phyloP scores from a whole-genome alignment of 345 rosid genomes.

The Gynandropsis gynandra region DNA sequence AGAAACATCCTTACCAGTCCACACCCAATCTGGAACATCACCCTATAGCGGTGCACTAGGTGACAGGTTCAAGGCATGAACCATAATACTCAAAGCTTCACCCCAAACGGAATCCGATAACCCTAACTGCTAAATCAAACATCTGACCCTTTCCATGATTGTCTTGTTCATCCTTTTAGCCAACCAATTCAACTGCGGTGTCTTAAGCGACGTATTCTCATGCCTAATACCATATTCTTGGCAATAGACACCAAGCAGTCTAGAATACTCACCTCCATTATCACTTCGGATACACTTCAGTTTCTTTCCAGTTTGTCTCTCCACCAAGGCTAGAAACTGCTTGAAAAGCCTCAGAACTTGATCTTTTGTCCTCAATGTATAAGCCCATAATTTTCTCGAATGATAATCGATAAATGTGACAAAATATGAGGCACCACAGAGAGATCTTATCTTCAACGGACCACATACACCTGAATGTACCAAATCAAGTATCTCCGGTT shows the following conservation, averaged over 20 bases:
- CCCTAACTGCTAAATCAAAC: neutral
- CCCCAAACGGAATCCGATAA: neutral
- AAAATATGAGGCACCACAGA: no score
- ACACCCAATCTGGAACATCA: neutral
- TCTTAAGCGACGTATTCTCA: neutral
- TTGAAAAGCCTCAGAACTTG: no score
- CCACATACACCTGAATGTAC: no score
- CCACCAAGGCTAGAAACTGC: no score
- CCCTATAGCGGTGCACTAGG: neutral
- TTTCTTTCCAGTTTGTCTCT: no score
- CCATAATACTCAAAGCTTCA: neutral
- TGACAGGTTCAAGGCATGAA: neutral
- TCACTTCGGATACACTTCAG: no score
- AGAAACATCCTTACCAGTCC: neutral
- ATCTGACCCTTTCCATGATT: neutral
- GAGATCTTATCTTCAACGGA: no score
- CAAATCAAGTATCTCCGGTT: no score
- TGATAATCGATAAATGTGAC: no score
- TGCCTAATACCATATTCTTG: neutral
- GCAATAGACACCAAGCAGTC: slow-evolving; percentile 3
- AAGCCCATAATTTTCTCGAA: no score
- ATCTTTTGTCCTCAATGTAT: no score
- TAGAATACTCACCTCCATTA: no score
- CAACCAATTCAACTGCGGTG: slow-evolving; percentile 10
- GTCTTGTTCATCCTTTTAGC: slow-evolving; percentile 5